Percentiles rank a stretch among this genome's conserved stretches.
Conservation (phyloP, 2,329 filamentous ascomycete genomes). For the Davidsoniella eucalypti region DNA sequence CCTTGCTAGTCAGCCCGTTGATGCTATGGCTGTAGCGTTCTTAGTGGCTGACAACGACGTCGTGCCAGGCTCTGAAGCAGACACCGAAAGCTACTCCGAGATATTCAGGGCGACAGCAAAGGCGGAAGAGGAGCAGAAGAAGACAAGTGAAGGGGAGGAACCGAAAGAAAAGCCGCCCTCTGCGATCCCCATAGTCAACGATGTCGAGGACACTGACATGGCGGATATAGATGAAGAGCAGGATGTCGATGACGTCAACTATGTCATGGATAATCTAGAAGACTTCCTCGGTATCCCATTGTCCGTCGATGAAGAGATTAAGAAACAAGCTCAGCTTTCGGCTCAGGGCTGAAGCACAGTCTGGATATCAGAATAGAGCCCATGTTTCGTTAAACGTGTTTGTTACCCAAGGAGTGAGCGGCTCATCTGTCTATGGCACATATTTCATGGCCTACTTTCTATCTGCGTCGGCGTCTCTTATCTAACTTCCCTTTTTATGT, state of each 20-base stretch:
- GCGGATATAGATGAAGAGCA: conserved; percentile 18
- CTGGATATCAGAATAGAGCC: too few relatives aligned
- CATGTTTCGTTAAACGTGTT: too few relatives aligned
- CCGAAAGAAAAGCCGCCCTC: conserved; percentile 1
- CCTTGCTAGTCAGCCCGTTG: conserved; percentile 24
- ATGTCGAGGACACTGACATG: conserved; percentile 2
- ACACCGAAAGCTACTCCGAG: conserved; percentile 8
- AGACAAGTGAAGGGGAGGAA: conserved; percentile 8
- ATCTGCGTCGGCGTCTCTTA: too few relatives aligned
- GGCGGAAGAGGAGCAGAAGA: conserved; percentile 9
- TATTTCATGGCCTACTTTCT: background rate
- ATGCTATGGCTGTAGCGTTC: conserved; percentile 34
- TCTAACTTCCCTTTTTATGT: too few relatives aligned
- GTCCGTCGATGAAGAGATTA: conserved; percentile 20
- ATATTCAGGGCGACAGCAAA: conserved; percentile 1
- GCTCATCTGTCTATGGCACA: background rate
- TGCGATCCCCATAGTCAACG: background rate
- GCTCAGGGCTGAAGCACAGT: background rate
- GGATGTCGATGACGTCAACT: conserved; percentile 27
- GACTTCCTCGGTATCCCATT: conserved; percentile 26
- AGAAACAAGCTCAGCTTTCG: conserved; percentile 11
- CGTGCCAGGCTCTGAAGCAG: conserved; percentile 9
- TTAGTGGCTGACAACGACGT: conserved; percentile 25
- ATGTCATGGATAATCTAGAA: conserved; percentile 28
- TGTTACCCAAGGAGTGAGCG: too few relatives aligned